Evolutionary conservation across 768 basidiomycete genomes (phyloP).

Genomic region (Leccinum subgranulosum): DNA sequence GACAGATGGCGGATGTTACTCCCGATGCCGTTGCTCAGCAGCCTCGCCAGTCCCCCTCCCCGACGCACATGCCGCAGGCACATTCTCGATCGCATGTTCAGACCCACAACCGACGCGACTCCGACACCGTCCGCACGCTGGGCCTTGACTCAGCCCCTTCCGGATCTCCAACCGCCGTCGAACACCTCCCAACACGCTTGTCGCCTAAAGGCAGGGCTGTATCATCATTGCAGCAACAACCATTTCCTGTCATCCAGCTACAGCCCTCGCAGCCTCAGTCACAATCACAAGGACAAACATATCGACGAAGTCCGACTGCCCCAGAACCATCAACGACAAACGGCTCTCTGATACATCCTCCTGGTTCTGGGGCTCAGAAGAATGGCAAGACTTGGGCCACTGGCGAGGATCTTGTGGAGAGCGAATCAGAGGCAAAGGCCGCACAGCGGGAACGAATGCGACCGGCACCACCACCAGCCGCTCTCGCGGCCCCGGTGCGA

Average conservation of each 20-base stretch:
- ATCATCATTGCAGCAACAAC: conserved; percentile 24
- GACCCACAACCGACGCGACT: conserved; percentile 66
- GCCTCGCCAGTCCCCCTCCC: conserved; percentile 54
- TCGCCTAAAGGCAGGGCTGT: conserved; percentile 29
- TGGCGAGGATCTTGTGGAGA: conserved; percentile 42
- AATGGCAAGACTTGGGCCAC: conserved; percentile 45
- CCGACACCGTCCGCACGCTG: conserved; percentile 65
- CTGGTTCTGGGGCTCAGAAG: conserved; percentile 19
- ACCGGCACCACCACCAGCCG: conserved; percentile 32
- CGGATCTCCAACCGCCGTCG: conserved; percentile 58
- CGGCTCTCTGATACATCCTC: conserved; percentile 20
- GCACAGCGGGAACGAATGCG: conserved; percentile 26
- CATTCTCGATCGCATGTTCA: conserved; percentile 32
- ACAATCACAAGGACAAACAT: conserved; percentile 31
- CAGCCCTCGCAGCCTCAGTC: conserved; percentile 20
- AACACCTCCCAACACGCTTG: conserved; percentile 31
- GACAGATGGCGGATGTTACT: conserved; percentile 8
- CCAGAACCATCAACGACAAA: conserved; percentile 55
- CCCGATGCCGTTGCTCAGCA: conserved; percentile 23
- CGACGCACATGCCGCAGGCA: conserved; percentile 35
- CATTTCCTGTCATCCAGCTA: conserved; percentile 25
- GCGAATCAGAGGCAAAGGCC: conserved; percentile 31
- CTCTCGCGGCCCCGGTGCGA: conserved; percentile 29
- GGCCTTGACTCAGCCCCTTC: conserved; percentile 35
- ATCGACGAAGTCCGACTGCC: conserved; percentile 67